Evolutionary conservation across 352 stramenopile genomes (phyloP), one percentile per base, ranked within the genome.

Genomic region (Thalassiosira mediterranea): DNA sequence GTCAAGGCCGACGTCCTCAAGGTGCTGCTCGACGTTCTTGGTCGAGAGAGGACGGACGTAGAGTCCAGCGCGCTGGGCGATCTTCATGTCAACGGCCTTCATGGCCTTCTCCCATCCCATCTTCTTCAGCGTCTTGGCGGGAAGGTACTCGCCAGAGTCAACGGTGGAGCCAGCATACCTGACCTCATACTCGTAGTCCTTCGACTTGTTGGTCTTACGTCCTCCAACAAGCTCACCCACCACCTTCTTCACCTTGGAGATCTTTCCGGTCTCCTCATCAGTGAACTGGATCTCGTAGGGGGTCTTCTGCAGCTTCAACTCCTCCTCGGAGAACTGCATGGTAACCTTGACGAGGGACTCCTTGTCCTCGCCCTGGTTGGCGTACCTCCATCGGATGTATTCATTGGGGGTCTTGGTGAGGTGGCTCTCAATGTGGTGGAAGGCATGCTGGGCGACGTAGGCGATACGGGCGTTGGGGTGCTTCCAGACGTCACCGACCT

Each of bases 71-170:
- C 94, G 92, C 61, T 97, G 95, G 28, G 96, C 96, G 87, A 98
- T 95, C 69, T 97, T 93, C 81, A 98, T 94, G 93, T 99, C 96
- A 63, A 97, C 96, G 68, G 97, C 97, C 93, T 98, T 97, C 75
- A 98, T 94, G 1, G 96, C 90, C 95, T 99, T 99, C 66, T 97
- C 94, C 96, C 95, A 98, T 78, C 97, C 97, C 95, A 97, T 98
- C 90, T 98, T 97, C 89, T 98, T 96, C 53, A 98, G 91, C 84
- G 95, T 98, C 87, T 98, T 97, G 76, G 93, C 88, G 32, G 90
- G 86, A 34, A 98, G 88, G 89, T 95, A 99, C 71, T 96, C 94
- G 84, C 97, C 97, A 54, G 96, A 91, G 1, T 97, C 95, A 37
- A 95, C 89, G 23, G 90, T 93, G 58, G 91, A 95, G 81, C 97